Evolutionary conservation across 2,329 filamentous ascomycete genomes (phyloP).

Genomic region (Incumbomyces delicatus): DNA sequence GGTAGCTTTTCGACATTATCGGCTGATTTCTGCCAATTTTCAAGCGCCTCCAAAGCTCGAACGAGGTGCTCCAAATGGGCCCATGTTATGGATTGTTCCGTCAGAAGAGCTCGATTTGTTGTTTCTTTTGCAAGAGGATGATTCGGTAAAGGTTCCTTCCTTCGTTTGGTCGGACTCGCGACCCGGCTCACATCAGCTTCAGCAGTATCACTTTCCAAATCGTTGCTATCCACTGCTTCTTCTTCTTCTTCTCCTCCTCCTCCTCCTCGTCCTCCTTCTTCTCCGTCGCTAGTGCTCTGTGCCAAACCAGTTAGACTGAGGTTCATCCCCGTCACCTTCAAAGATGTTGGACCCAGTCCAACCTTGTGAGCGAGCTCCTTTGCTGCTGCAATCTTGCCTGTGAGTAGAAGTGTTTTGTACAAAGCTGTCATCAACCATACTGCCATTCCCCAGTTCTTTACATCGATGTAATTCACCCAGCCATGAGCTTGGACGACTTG

Average conservation of each 20-base stretch:
- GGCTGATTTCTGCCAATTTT: conserved; percentile 52
- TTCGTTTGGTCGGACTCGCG: conserved; percentile 17
- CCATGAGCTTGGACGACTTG: conserved; percentile 71
- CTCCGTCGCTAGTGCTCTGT: conserved; percentile 17
- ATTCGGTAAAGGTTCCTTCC: conserved; percentile 18
- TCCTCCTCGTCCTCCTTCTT: conserved; percentile 10
- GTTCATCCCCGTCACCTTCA: conserved; percentile 31
- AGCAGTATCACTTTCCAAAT: conserved; percentile 10
- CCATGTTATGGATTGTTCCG: conserved; percentile 51
- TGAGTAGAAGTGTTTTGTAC: conserved; percentile 79
- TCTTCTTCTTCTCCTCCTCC: background rate
- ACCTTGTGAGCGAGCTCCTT: conserved; percentile 44
- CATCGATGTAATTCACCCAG: conserved; percentile 70
- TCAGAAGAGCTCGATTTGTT: conserved; percentile 33
- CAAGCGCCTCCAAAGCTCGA: conserved; percentile 55
- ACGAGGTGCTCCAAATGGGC: conserved; percentile 61
- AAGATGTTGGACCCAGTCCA: conserved; percentile 38
- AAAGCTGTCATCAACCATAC: conserved; percentile 59
- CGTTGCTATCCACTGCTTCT: conserved; percentile 15
- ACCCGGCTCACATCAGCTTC: conserved; percentile 22
- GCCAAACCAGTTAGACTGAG: conserved; percentile 14
- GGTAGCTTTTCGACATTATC: conserved; percentile 29
- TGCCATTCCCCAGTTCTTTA: conserved; percentile 56
- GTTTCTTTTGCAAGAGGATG: conserved; percentile 29
- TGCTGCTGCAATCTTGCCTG: conserved; percentile 45